phyloP scores from a whole-genome alignment of 1,139 yeast species.

The Pneumocystis jirovecii region DNA sequence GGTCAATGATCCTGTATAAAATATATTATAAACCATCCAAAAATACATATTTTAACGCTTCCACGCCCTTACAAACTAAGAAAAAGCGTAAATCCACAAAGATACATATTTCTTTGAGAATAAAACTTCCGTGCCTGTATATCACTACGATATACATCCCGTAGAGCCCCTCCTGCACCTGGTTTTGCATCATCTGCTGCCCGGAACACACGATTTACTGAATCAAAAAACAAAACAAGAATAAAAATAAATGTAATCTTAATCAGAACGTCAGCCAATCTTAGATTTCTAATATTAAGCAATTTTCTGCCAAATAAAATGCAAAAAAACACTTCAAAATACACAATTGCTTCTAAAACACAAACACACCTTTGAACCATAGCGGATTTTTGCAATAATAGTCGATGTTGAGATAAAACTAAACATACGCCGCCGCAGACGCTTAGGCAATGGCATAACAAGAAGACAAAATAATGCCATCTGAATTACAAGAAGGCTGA shows the following conservation, averaged over 20 bases:
- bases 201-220: conserved; percentile 66
- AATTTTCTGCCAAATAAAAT: no score
- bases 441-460: conserved; percentile 75
- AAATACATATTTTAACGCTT: not conserved
- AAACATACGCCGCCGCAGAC: conserved; percentile 53
- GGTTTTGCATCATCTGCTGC: conserved; percentile 41
- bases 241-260: conserved; percentile 56
- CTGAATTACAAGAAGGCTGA: conserved; percentile 59
- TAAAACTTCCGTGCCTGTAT: conserved; percentile 82
- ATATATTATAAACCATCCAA: not conserved
- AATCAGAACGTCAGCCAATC: not conserved
- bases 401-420: conserved; percentile 53
- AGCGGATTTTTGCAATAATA: conserved; percentile 53
- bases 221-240: conserved; percentile 68
- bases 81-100: conserved; percentile 90
- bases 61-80: conserved; percentile 22
- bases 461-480: conserved; percentile 67
- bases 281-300: no score
- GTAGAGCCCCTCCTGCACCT: conserved; percentile 12
- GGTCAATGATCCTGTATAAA: not conserved
- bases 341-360: no score
- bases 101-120: conserved; percentile 91
- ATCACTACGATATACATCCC: conserved; percentile 48
- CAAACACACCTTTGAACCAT: conserved; percentile 49
- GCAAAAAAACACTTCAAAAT: no score